Conservation (phyloP, 2,329 filamentous ascomycete species). For the Atkinsonella hypoxylon region DNA sequence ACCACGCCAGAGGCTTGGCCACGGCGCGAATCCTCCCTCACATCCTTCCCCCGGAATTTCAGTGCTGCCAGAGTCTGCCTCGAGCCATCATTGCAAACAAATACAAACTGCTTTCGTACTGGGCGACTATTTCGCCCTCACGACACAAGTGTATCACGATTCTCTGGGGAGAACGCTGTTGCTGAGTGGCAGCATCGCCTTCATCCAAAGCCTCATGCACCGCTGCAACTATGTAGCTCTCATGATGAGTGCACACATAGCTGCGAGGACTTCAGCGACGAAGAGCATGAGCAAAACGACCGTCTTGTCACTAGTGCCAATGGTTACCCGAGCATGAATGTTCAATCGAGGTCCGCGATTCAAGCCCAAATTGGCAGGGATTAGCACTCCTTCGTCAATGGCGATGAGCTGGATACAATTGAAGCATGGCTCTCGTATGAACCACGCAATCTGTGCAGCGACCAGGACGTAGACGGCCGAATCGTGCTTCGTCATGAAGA, state of each 20-base stretch:
- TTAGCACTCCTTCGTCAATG: slow-evolving; percentile 2
- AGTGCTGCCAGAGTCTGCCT: slow-evolving; percentile 17
- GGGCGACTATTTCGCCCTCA: slow-evolving; percentile 17
- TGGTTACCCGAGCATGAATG: neutral
- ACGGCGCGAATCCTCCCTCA: slow-evolving; percentile 31
- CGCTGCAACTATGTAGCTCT: slow-evolving; percentile 23
- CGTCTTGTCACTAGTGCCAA: neutral
- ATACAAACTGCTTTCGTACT: slow-evolving; percentile 19
- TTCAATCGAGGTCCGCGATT: neutral
- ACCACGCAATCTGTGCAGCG: neutral
- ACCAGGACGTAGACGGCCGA: neutral
- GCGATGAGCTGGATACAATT: neutral
- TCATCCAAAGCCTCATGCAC: slow-evolving; percentile 21
- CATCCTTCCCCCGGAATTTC: slow-evolving; percentile 21
- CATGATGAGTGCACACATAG: slow-evolving; percentile 20
- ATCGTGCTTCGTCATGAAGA: neutral
- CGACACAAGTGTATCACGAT: slow-evolving; percentile 10
- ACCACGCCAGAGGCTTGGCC: slow-evolving; percentile 28
- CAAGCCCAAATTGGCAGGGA: neutral
- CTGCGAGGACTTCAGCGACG: slow-evolving; percentile 13
- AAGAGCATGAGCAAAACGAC: slow-evolving; percentile 14
- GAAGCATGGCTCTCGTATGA: neutral
- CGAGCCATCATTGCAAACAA: slow-evolving; percentile 17
- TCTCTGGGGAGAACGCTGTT: neutral
- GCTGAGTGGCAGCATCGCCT: slow-evolving; percentile 11